Conservation (phyloP, 2,329 filamentous ascomycete genomes). For the Trichoderma breve region DNA sequence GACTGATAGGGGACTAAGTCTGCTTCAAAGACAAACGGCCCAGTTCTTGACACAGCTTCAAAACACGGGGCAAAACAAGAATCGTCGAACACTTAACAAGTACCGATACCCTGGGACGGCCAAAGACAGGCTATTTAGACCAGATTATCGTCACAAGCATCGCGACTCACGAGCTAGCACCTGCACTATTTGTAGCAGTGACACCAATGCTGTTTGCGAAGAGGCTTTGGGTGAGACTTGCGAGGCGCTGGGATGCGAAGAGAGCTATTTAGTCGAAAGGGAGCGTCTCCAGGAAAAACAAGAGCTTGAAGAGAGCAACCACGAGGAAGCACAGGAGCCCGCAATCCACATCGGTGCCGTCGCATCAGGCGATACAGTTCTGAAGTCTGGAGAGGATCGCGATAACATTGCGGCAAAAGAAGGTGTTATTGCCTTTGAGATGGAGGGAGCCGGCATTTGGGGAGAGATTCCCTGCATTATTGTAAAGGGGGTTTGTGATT, state of each 20-base stretch:
- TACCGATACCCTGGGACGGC: slow-evolving; percentile 30
- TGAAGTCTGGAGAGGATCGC: slow-evolving; percentile 37
- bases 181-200: slow-evolving; percentile 15
- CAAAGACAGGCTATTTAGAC: slow-evolving; percentile 32
- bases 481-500: slow-evolving; percentile 40
- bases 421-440: slow-evolving; percentile 35
- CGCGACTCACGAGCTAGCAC: slow-evolving; percentile 1
- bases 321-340: slow-evolving; percentile 17
- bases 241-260: slow-evolving; percentile 20
- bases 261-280: slow-evolving; percentile 30
- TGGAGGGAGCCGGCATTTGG: slow-evolving; percentile 36
- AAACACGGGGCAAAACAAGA: neutral
- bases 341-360: slow-evolving; percentile 38
- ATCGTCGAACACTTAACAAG: slow-evolving; percentile 9
- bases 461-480: slow-evolving; percentile 35
- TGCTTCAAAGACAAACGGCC: slow-evolving; percentile 15
- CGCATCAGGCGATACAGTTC: slow-evolving; percentile 40
- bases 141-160: slow-evolving; percentile 36
- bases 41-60: slow-evolving; percentile 21
- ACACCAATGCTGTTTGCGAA: slow-evolving; percentile 17
- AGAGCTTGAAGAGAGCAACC: neutral
- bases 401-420: slow-evolving; percentile 33
- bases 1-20: slow-evolving; percentile 17
- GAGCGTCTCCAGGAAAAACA: slow-evolving; percentile 27
- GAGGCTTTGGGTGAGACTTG: slow-evolving; percentile 17